Evolutionary conservation across 768 basidiomycete species (phyloP).

Genomic region (Phanerochaete carnosa): DNA sequence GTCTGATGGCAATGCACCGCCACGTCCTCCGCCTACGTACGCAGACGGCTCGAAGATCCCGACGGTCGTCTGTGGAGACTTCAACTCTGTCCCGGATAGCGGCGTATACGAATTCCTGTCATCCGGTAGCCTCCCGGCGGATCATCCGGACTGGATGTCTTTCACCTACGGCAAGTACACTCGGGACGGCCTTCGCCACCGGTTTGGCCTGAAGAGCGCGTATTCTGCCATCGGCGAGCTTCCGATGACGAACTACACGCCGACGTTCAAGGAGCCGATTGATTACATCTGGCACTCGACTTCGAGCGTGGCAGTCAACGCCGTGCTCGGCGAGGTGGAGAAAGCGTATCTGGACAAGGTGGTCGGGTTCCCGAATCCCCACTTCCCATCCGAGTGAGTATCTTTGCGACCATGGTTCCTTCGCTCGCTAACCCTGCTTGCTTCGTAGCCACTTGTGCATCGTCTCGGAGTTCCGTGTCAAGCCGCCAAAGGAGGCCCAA

Average conservation of each 20-base stretch:
- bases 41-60: conserved; percentile 88
- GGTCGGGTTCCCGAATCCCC: conserved; percentile 95
- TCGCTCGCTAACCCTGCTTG: conserved; percentile 1
- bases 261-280: conserved; percentile 80
- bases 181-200: conserved; percentile 80
- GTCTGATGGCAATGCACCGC: conserved; percentile 27
- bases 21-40: conserved; percentile 65
- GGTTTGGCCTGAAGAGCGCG: conserved; percentile 78
- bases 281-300: conserved; percentile 95
- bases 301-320: conserved; percentile 68
- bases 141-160: conserved; percentile 90
- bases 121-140: conserved; percentile 60
- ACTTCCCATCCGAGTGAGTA: conserved; percentile 95
- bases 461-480: conserved; percentile 74
- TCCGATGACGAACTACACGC: conserved; percentile 86
- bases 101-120: conserved; percentile 92
- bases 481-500: conserved; percentile 54
- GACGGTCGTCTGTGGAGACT: conserved; percentile 89
- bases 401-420: conserved; percentile 11
- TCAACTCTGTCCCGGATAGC: conserved; percentile 83
- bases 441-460: conserved; percentile 65
- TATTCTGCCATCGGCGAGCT: conserved; percentile 64
- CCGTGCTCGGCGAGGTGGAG: conserved; percentile 88
- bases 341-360: conserved; percentile 79
- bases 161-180: conserved; percentile 93